A percentile compares a stretch with the other conserved stretches of the same genome.
Conservation (phyloP, 495 filamentous ascomycete genomes). For the Neurospora sp. region DNA sequence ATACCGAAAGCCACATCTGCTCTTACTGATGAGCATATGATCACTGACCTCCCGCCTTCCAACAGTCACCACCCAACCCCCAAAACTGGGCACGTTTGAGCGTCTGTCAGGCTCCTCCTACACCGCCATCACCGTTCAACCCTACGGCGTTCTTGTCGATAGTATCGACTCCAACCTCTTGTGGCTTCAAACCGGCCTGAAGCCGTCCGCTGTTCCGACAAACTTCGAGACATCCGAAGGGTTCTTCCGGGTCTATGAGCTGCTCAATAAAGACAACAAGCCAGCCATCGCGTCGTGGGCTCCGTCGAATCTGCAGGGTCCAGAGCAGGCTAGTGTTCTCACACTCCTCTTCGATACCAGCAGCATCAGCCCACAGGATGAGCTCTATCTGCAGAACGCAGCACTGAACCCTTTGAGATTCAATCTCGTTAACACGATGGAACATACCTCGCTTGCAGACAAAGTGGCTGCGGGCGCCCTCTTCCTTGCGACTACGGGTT, state of each 20-base stretch:
- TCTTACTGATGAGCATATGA: background rate
- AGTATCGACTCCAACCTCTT: constrained; percentile 35
- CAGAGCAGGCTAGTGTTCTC: background rate
- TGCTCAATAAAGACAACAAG: background rate
- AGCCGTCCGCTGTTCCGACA: constrained; percentile 20
- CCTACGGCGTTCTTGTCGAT: constrained; percentile 30
- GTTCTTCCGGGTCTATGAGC: background rate
- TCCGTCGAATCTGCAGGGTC: background rate
- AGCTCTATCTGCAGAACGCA: background rate
- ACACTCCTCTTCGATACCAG: background rate
- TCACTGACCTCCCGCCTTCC: background rate
- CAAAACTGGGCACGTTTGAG: constrained; percentile 13
- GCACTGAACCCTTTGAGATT: background rate
- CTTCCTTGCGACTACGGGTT: background rate
- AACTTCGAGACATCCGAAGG: constrained; percentile 14
- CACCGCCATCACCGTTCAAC: constrained; percentile 17
- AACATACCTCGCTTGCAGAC: background rate
- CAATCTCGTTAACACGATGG: background rate
- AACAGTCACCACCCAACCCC: constrained; percentile 10
- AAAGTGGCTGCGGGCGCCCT: background rate
- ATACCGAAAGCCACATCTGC: background rate
- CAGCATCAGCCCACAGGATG: background rate
- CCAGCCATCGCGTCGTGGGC: background rate
- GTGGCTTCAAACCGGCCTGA: constrained; percentile 35
- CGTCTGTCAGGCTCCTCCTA: constrained; percentile 24